Percentiles rank a stretch among this genome's conserved stretches.
phyloP scores from a whole-genome alignment of 2,329 filamentous ascomycete species.

The Ophiostoma triangulosporum region DNA sequence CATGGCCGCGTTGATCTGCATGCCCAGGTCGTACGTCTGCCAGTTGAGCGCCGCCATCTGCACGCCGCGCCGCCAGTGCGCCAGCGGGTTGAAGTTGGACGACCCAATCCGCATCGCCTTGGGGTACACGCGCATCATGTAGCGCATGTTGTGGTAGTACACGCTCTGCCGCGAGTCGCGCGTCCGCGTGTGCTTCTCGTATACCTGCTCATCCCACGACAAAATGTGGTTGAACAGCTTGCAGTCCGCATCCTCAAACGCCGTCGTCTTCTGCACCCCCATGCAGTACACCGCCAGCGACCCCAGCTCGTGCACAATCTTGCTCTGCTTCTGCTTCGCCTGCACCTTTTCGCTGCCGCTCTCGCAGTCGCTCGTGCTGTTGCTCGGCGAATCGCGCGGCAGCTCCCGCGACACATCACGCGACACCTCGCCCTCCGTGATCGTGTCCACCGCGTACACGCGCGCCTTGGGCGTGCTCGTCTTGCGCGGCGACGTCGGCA shows the following conservation, averaged over 20 bases:
- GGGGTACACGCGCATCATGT: conserved; percentile 90
- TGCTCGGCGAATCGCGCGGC: conserved; percentile 36
- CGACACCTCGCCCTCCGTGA: conserved; percentile 40
- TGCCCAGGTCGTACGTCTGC: conserved; percentile 92
- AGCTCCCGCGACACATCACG: conserved; percentile 13
- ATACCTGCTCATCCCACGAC: conserved; percentile 84
- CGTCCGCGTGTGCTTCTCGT: conserved; percentile 65
- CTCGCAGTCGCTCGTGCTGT: conserved; percentile 66
- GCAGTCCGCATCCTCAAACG: conserved; percentile 65
- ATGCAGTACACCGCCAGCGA: conserved; percentile 68
- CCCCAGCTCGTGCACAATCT: conserved; percentile 72
- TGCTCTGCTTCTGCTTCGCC: conserved; percentile 56
- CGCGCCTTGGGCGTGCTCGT: conserved; percentile 37
- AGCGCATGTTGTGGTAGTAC: conserved; percentile 80
- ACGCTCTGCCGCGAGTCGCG: conserved; percentile 64
- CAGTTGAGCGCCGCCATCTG: conserved; percentile 98
- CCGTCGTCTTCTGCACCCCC: conserved; percentile 61
- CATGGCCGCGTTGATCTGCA: conserved; percentile 97
- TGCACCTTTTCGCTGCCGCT: conserved; percentile 44
- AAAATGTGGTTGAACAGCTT: conserved; percentile 89
- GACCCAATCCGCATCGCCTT: conserved; percentile 69
- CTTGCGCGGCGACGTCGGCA: conserved; percentile 26
- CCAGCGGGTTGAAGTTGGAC: conserved; percentile 86
- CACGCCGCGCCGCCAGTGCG: conserved; percentile 88
- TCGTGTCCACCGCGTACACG: conserved; percentile 45